A percentile compares a stretch with the other conserved stretches of the same genome.
phyloP scores from a whole-genome alignment of 1,284 basidiomycete genomes.

The Ganoderma multipileum region DNA sequence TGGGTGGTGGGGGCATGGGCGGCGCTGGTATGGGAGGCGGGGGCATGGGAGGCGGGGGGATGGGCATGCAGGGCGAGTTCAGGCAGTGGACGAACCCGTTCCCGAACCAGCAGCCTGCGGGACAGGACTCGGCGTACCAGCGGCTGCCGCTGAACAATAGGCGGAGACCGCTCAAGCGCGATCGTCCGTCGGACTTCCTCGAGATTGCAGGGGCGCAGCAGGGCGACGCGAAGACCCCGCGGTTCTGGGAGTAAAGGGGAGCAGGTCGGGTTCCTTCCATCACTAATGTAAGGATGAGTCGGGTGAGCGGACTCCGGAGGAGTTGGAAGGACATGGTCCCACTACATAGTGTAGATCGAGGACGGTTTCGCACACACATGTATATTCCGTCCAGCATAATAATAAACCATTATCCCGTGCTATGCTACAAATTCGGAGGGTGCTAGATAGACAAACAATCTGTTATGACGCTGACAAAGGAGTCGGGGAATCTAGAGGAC shows the following conservation, averaged over 20 bases:
- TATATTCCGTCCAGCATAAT: slow-evolving; percentile 4
- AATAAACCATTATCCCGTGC: slow-evolving; percentile 12
- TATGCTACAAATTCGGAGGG: slow-evolving; percentile 7
- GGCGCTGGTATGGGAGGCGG: slow-evolving; percentile 17
- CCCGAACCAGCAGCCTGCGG: slow-evolving; percentile 65
- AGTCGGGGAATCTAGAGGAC: slow-evolving; percentile 22
- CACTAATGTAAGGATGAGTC: background rate
- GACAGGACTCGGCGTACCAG: slow-evolving; percentile 84
- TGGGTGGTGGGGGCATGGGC: slow-evolving; percentile 17
- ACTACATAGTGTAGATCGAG: background rate
- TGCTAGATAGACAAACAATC: background rate
- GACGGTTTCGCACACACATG: background rate
- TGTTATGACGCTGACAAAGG: slow-evolving; percentile 14
- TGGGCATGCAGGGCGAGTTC: slow-evolving; percentile 45
- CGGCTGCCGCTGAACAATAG: slow-evolving; percentile 80
- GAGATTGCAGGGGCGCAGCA: slow-evolving; percentile 67
- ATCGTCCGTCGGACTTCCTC: slow-evolving; percentile 82
- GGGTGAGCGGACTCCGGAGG: background rate
- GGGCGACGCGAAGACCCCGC: slow-evolving; percentile 64
- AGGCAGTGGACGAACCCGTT: slow-evolving; percentile 60
- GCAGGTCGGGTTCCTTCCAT: background rate
- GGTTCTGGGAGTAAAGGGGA: slow-evolving; percentile 73
- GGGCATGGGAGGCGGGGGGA: background rate
- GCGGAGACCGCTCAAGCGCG: slow-evolving; percentile 76
- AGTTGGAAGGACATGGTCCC: background rate